Evolutionary conservation across 2,329 filamentous ascomycete species (phyloP).

Genomic region (Colletotrichum magnum): DNA sequence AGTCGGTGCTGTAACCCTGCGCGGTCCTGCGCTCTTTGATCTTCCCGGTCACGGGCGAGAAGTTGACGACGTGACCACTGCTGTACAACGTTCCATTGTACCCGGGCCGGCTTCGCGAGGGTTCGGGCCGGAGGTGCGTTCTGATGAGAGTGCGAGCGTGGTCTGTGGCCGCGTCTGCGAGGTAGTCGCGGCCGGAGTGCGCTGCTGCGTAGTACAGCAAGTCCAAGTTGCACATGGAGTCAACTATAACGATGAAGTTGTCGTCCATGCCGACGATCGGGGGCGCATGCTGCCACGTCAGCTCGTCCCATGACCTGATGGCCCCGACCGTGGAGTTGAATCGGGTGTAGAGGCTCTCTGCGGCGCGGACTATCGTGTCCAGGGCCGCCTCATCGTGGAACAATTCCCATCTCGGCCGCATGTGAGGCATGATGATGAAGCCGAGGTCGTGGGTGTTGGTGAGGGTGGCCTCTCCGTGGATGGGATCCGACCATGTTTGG

Average conservation of each 20-base stretch:
- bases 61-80: slow-evolving; percentile 61
- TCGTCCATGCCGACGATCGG: slow-evolving; percentile 46
- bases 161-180: slow-evolving; percentile 52
- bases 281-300: slow-evolving; percentile 46
- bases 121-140: slow-evolving; percentile 56
- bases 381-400: slow-evolving; percentile 55
- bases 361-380: slow-evolving; percentile 57
- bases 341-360: slow-evolving; percentile 58
- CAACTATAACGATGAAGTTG: slow-evolving; percentile 57
- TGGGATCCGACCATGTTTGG: slow-evolving; percentile 49
- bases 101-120: slow-evolving; percentile 4
- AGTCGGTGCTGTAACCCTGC: slow-evolving; percentile 60
- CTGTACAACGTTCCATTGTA: slow-evolving; percentile 48
- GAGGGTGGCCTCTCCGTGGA: slow-evolving; percentile 55
- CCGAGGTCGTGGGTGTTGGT: slow-evolving; percentile 69
- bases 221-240: slow-evolving; percentile 58
- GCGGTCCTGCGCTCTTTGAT: slow-evolving; percentile 58
- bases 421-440: slow-evolving; percentile 65
- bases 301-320: slow-evolving; percentile 64
- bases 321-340: slow-evolving; percentile 58
- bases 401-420: slow-evolving; percentile 63
- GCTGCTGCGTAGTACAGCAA: slow-evolving; percentile 55
- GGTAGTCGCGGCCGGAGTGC: slow-evolving; percentile 47
- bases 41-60: slow-evolving; percentile 55
- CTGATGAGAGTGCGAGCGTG: slow-evolving; percentile 57